Conservation (phyloP, 441 rosid species). For the Sinapis alba region DNA sequence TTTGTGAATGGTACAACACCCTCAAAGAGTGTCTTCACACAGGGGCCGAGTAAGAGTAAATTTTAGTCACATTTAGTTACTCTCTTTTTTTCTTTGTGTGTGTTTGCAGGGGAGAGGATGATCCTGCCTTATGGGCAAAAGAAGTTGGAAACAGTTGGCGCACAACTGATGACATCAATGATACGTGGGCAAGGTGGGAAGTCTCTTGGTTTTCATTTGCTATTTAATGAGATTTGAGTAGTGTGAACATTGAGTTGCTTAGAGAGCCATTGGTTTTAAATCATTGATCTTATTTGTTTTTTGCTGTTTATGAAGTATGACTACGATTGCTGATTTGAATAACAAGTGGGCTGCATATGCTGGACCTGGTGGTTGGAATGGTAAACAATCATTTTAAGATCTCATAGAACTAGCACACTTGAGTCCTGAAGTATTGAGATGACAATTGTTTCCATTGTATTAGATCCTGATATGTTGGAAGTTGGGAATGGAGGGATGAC, state of each 20-base stretch:
- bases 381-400: constrained; percentile 43
- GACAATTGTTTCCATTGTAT: constrained; percentile 20
- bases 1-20: constrained; percentile 83
- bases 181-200: constrained; percentile 91
- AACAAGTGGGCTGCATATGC: constrained; percentile 97
- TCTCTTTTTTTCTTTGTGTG: constrained; percentile 8
- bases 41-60: not conserved
- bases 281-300: not conserved
- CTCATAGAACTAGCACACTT: constrained; percentile 5
- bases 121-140: constrained; percentile 95
- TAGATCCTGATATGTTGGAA: constrained; percentile 99
- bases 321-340: constrained; percentile 83
- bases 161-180: constrained; percentile 90
- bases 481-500: constrained; percentile 99
- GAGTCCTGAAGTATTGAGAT: not conserved
- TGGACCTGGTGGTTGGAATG: constrained; percentile 99
- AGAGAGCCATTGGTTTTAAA: not conserved
- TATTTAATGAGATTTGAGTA: constrained; percentile 13
- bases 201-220: constrained; percentile 1
- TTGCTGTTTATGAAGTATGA: constrained; percentile 62
- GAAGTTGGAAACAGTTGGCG: constrained; percentile 99
- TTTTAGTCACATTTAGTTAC: not conserved
- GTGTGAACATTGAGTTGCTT: constrained; percentile 2
- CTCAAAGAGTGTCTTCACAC: not conserved
- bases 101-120: constrained; percentile 79